A percentile compares a stretch with the other conserved stretches of the same genome.
Conservation (phyloP, 176 grass and related monocot genomes). For the Hyparrhenia diplandra region DNA sequence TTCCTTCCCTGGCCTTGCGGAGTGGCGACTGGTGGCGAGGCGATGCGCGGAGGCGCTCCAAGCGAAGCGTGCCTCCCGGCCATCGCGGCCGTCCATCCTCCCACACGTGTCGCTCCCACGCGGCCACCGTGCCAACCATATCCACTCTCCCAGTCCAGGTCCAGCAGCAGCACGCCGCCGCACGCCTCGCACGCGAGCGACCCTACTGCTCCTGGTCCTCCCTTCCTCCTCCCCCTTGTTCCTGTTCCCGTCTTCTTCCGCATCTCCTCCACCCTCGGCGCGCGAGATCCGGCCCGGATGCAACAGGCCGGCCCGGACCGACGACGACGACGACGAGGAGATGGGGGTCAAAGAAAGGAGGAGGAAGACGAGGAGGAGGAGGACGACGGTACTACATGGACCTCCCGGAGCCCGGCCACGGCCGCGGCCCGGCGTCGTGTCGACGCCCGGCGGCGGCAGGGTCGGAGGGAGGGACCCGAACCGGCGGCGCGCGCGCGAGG, state of each 20-base stretch:
- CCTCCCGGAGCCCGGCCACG: background rate
- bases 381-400: constrained; percentile 13
- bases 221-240: background rate
- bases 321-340: constrained; percentile 40
- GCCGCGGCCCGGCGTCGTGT: background rate
- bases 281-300: constrained; percentile 28
- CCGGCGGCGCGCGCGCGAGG: constrained; percentile 37
- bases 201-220: constrained; percentile 14
- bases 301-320: constrained; percentile 1
- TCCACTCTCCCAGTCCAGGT: background rate
- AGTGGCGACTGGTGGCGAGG: background rate
- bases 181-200: constrained; percentile 43
- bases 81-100: constrained; percentile 24
- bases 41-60: background rate
- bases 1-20: background rate
- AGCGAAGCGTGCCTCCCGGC: constrained; percentile 9
- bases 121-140: constrained; percentile 55
- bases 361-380: constrained; percentile 1
- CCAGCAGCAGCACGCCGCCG: constrained; percentile 11
- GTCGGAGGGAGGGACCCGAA: background rate
- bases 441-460: background rate
- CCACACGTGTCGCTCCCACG: constrained; percentile 45
- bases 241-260: background rate
- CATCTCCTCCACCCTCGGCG: background rate
- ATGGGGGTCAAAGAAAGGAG: constrained; percentile 44